Base-by-base conservation (phyloP, 1,139 yeast genomes). In the Kurtzmaniella quercitrusa region DNA sequence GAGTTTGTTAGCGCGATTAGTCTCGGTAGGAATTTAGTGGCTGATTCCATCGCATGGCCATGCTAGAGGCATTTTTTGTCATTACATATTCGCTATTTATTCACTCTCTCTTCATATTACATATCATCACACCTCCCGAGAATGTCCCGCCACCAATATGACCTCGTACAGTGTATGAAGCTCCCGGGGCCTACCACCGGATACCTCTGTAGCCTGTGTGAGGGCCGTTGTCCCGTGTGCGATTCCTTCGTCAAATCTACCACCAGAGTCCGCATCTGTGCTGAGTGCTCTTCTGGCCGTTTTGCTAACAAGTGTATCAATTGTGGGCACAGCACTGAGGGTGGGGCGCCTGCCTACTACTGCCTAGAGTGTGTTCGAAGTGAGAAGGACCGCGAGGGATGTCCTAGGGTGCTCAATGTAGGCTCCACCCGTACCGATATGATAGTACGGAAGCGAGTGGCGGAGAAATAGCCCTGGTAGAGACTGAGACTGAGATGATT, bases 81-180 rank as follows among this genome's bases (percentile, higher is more conserved):
- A 21, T 21, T 21, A 21, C 8, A 21, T 21, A 21, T 21, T 21
- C 23, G 8, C 23, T 21, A 5, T 21, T 21, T 21, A 21, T 4
- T 21, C 7, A 21, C 23, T 21, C 8, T 21, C 23, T 8, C 4
- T 21, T 21, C 8, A 21, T 21, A 21, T 21, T 21, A 21, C n/a
- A n/a, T n/a, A n/a, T n/a, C n/a, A n/a, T n/a, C n/a, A n/a, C n/a
- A 21, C 8, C 23, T 21, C 23, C 23, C 4, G 23, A 5, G 8
- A 21, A 90, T 90, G 97, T 88, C 96, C 3, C 82, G 95, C 47
- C 96, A 90, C 62, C 96, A 90, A 60, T 82, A 85, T 48, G 98
- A 91, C 60, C 73, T 91, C 31, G 79, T 87, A 3, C 83, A 85
- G 68, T 91, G 98, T 60, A 71, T 87, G 76, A 87, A 85, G 57